Evolutionary conservation across 139 green algal species (phyloP).

Genomic region (Ulvella scutata): DNA sequence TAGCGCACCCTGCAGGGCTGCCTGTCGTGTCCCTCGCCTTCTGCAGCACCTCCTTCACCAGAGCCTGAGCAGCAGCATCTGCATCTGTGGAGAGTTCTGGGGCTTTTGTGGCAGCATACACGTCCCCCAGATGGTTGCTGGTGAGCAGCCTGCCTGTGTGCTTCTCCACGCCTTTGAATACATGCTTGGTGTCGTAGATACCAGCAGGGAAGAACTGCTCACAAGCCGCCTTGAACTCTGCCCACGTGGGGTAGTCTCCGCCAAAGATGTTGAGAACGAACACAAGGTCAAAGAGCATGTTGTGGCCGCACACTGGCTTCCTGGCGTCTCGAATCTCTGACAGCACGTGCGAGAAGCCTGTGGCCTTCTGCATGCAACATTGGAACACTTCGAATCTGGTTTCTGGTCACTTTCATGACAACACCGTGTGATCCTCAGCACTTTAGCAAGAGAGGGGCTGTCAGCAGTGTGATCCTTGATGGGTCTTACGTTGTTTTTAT

Average conservation of each 20-base stretch:
- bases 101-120: too few relatives aligned
- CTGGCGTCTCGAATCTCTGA: slow-evolving; percentile 29
- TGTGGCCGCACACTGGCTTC: slow-evolving; percentile 43
- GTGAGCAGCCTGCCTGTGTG: background rate
- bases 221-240: slow-evolving; percentile 33
- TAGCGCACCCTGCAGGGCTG: too few relatives aligned
- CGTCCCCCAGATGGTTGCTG: slow-evolving; percentile 11
- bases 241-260: slow-evolving; percentile 22
- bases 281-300: slow-evolving; percentile 41
- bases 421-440: too few relatives aligned
- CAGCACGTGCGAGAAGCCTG: slow-evolving; percentile 34
- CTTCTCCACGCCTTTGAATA: slow-evolving; percentile 20
- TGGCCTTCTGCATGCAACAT: background rate
- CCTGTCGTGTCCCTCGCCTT: too few relatives aligned
- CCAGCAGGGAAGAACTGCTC: slow-evolving; percentile 43
- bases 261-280: slow-evolving; percentile 40
- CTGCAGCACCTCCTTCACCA: too few relatives aligned
- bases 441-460: too few relatives aligned
- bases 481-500: too few relatives aligned
- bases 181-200: slow-evolving; percentile 52
- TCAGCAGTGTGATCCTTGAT: too few relatives aligned
- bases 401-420: too few relatives aligned
- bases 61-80: too few relatives aligned
- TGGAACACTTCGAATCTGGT: too few relatives aligned
- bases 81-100: too few relatives aligned